Percentiles rank a stretch among this genome's conserved stretches.
Evolutionary conservation across 2,329 filamentous ascomycete genomes (phyloP).

Genomic region (Cladorrhinum sp.): DNA sequence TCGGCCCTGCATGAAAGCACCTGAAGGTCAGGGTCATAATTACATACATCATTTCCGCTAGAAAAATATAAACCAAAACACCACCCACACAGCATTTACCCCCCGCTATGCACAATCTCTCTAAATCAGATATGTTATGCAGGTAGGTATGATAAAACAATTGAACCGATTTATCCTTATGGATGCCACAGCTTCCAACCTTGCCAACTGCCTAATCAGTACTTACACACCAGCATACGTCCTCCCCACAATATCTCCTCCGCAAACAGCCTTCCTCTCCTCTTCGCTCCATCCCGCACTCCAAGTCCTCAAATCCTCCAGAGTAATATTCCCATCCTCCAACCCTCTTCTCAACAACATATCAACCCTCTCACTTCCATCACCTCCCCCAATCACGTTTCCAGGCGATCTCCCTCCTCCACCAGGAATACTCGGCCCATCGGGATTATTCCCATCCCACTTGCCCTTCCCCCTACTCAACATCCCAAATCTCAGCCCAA

Average conservation of each 20-base stretch:
- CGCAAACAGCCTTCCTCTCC: conserved; percentile 31
- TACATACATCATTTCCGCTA: too few species aligned
- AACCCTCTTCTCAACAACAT: conserved; percentile 20
- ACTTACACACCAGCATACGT: conserved; percentile 31
- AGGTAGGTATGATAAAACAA: too few species aligned
- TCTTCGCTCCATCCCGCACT: conserved; percentile 24
- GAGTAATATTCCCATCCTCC: conserved; percentile 26
- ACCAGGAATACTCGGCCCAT: background rate
- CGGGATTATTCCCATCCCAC: conserved; percentile 8
- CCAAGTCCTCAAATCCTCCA: conserved; percentile 32
- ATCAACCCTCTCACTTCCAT: conserved; percentile 17
- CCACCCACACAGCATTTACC: too few species aligned
- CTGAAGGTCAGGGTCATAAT: too few species aligned
- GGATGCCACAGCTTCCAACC: background rate
- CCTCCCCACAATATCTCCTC: conserved; percentile 28
- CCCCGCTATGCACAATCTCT: too few species aligned
- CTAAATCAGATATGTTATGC: too few species aligned
- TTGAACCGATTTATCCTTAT: background rate
- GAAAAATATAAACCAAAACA: too few species aligned
- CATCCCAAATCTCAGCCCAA: conserved; percentile 79
- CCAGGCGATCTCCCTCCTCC: conserved; percentile 10
- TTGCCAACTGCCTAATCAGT: background rate
- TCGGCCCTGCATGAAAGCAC: too few species aligned
- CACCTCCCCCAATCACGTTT: conserved; percentile 23
- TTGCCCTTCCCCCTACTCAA: conserved; percentile 46